Base-by-base conservation (phyloP, 768 basidiomycete species). In the Leccinum sublutescens region DNA sequence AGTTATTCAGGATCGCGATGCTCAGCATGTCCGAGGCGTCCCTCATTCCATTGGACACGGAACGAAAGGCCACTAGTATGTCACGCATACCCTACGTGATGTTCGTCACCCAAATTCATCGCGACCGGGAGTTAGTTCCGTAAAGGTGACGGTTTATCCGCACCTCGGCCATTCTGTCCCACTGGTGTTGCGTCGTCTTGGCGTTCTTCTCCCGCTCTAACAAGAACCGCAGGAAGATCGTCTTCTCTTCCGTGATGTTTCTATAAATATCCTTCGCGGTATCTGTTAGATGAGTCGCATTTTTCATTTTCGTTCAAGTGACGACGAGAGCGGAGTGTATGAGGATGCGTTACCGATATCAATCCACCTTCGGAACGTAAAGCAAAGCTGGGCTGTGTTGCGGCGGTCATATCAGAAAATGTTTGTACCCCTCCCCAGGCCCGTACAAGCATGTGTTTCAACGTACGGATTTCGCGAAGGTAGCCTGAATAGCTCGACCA, bases 401-500 rank as follows among this genome's bases (percentile, higher is more conserved):
- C 61, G 56, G 60, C 64, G 62, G 68, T 75, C 33, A 15, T 36
- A 50, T 50, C 27, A 50, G 49, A 50, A 50, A 50, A 50, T 25
- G 17, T 8, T 3, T 10, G 14, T 5, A 17, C 15, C 49, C 49
- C 49, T 17, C 23, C 15, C 14, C 17, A 25, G 5, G 17, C 15
- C 49, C 2, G 2, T 17, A n/a, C 49, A 33, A 21, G n/a, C 1
- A 51, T n/a, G 40, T 25, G 56, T 65, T 62, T 62, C 62, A 57
- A 83, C 88, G 70, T 68, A 88, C 89, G 83, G 57, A 89, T 79
- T 78, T 91, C 89, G 48, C 89, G 82, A 53, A 92, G 78, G 72
- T 92, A 91, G 0, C 90, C 90, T 2, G 90, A 92, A 71, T 91
- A 91, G 57, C 88, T 90, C 4, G 90, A 90, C 90, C 90, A 92